A percentile compares a stretch with the other conserved stretches of the same genome.
These are phyloP conservation scores for Erythrobasidium hasegawianum DNA, from an alignment of 1,284 basidiomycete genomes.

Conservation along the genomic window DNA sequence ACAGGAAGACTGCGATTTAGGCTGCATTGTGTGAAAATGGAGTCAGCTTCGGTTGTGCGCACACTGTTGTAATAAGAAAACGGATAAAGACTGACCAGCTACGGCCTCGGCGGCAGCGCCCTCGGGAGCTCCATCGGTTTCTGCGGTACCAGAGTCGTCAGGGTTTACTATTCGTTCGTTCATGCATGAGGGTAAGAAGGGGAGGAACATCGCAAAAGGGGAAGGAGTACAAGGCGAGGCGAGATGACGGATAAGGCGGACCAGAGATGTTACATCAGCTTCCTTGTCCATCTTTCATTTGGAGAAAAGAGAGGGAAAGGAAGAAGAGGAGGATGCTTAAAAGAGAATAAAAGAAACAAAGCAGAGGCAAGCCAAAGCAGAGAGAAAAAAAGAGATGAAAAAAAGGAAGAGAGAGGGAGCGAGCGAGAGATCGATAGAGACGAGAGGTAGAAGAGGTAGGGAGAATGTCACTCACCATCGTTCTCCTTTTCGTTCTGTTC, in stretches of 20 bases:
- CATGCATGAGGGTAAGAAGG: neutral
- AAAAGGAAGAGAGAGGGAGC: neutral
- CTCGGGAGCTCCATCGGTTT: neutral
- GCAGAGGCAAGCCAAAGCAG: neutral
- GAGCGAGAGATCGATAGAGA: neutral
- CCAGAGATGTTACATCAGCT: neutral
- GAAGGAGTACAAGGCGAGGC: neutral
- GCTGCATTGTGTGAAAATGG: too few species aligned
- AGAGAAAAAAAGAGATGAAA: neutral
- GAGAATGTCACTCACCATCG: neutral
- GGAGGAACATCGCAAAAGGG: neutral
- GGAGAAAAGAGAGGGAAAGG: neutral
- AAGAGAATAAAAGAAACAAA: neutral
- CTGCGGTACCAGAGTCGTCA: conserved; percentile 3
- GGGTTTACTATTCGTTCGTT: neutral
- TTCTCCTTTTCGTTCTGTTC: conserved; percentile 19
- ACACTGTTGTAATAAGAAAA: too few species aligned
- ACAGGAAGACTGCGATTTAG: too few species aligned
- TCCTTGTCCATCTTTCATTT: neutral
- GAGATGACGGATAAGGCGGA: too few species aligned
- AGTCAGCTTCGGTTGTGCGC: too few species aligned
- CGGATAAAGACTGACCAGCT: neutral
- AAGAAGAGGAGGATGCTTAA: neutral
- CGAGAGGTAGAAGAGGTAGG: neutral
- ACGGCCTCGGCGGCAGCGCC: neutral